Evolutionary conservation across 75 land plant species (phyloP).

Genomic region (Pinus taeda): DNA sequence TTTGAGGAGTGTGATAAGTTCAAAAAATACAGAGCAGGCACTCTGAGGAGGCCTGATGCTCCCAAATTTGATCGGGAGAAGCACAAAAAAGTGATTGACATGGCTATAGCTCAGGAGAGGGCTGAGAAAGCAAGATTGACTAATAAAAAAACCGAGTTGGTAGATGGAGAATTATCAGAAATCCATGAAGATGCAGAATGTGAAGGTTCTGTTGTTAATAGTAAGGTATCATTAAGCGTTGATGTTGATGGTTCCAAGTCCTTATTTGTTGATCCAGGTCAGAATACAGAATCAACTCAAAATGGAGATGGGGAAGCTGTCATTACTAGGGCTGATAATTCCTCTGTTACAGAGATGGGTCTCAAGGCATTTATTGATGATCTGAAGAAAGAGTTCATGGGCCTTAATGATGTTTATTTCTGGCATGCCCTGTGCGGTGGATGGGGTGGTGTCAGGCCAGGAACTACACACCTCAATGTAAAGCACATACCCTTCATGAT

Average conservation of each 20-base stretch:
- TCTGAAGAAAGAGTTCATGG: slow-evolving; percentile 15
- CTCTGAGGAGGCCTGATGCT: slow-evolving; percentile 16
- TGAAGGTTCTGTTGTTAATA: background rate
- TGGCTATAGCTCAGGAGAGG: slow-evolving; percentile 36
- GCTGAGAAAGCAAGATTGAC: slow-evolving; percentile 26
- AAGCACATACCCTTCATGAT: slow-evolving; percentile 18
- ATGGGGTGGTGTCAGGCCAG: slow-evolving; percentile 63
- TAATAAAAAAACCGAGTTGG: too few relatives aligned
- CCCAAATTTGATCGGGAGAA: slow-evolving; percentile 32
- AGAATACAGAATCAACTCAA: slow-evolving; percentile 18
- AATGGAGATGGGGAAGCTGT: slow-evolving; percentile 7
- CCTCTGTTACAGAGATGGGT: slow-evolving; percentile 19
- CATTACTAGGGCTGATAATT: background rate
- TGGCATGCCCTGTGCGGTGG: slow-evolving; percentile 60
- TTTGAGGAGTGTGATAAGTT: slow-evolving; percentile 38
- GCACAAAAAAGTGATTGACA: slow-evolving; percentile 35
- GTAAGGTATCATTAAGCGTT: background rate
- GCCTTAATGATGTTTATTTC: slow-evolving; percentile 29
- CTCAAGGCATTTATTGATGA: slow-evolving; percentile 22
- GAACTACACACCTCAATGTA: slow-evolving; percentile 32
- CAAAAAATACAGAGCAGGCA: slow-evolving; percentile 36
- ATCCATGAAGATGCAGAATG: too few relatives aligned
- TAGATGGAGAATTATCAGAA: too few relatives aligned
- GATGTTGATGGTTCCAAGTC: background rate
- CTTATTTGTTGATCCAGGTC: slow-evolving; percentile 11